phyloP scores from a whole-genome alignment of 371 early-diverging fungal genomes.

The Mucor lusitanicus region DNA sequence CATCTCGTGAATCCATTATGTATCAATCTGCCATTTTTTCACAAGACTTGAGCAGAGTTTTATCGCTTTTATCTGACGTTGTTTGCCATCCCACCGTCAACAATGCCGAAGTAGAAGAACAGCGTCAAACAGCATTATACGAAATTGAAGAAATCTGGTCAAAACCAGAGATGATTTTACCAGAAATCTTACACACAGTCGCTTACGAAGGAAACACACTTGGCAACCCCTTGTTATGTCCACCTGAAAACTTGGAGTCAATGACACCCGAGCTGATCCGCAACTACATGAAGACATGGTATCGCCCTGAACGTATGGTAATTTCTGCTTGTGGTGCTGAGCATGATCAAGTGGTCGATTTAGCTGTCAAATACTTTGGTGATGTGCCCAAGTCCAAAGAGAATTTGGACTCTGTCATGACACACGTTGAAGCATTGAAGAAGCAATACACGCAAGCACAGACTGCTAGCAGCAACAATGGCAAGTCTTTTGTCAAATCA shows the following conservation, averaged over 20 bases:
- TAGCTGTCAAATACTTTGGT: conserved; percentile 70
- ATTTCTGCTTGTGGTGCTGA: conserved; percentile 88
- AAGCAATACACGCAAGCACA: conserved; percentile 25
- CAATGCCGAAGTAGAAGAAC: conserved; percentile 81
- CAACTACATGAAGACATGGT: conserved; percentile 78
- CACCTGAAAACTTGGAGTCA: conserved; percentile 60
- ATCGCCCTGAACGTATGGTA: conserved; percentile 88
- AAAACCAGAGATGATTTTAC: conserved; percentile 84
- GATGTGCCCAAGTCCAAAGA: conserved; percentile 43
- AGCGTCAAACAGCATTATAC: conserved; percentile 76
- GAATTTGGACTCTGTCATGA: conserved; percentile 35
- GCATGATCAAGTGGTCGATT: conserved; percentile 81
- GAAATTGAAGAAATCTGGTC: conserved; percentile 86
- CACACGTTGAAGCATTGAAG: conserved; percentile 35
- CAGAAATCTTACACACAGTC: conserved; percentile 84
- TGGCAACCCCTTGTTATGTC: conserved; percentile 84
- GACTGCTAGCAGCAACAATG: neutral
- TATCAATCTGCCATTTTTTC: conserved; percentile 92
- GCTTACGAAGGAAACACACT: conserved; percentile 84
- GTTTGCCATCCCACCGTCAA: conserved; percentile 73
- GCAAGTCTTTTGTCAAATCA: conserved; percentile 29
- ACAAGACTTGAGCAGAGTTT: conserved; percentile 73
- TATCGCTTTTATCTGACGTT: conserved; percentile 80
- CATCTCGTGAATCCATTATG: conserved; percentile 93
- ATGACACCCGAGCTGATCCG: conserved; percentile 74